Evolutionary conservation across 495 filamentous ascomycete species (phyloP), one percentile per base, ranked within the genome.

Genomic region (Aspergillus mulundensis): DNA sequence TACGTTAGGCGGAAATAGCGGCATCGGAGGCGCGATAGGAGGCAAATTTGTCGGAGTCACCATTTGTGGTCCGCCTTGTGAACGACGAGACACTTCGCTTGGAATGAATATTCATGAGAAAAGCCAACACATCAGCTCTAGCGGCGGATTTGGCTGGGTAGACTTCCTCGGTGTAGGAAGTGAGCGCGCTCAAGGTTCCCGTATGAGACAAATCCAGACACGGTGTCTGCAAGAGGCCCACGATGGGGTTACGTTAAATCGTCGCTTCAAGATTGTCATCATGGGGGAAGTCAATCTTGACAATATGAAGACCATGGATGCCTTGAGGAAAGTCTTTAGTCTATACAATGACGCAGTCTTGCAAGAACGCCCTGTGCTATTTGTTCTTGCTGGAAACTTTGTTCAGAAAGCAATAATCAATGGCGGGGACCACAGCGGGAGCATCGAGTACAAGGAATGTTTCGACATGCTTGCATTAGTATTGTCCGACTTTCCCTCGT

Each of bases 101-200:
- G 93, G 94, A 24, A 80, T 89, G 28, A 81, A 71, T 50, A 82
- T 77, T 34, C 79, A 76, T 32, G 71, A 74, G 21, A 77, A 68
- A 12, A 71, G 65, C 18, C 77, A 80, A 61, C 80, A 86, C 60
- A 62, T 75, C 20, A 76, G 72, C 38, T 85, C 83, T 16, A 83
- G 86, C 56, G 87, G 88, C 18, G 91, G 89, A 1, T 95, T 97
- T 65, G 95, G 94, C 11, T 97, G 95, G 89, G 87, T 96, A 8
- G 95, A 99, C 65, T 97, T 97, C 67, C 71, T 96, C 0, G 94
- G 95, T 19, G 82, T 92, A 2, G 94, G 94, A 7, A 93, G 89
- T 58, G 91, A 96, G 67, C 87, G 92, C 48, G 90, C 90, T 21
- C 83, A 85, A 11, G 92, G 94, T 0, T 69, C 82, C 1, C 83